Evolutionary conservation across 495 filamentous ascomycete species (phyloP).

Genomic region (Aspergillus sparsus): DNA sequence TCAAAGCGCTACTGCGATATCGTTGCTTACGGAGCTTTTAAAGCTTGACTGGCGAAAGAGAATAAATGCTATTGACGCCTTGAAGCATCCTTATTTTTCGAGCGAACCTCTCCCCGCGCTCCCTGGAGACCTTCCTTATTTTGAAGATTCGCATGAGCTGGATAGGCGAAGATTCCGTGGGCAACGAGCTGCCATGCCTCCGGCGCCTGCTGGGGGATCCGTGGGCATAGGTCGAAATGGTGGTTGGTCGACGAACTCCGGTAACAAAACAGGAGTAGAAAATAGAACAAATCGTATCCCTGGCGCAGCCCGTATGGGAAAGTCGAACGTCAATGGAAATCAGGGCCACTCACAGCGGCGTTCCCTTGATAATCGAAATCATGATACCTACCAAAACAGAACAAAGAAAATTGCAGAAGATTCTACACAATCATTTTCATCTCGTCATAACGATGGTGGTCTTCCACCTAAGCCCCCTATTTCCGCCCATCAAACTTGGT

Average conservation of each 20-base stretch:
- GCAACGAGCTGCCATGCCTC: conserved; percentile 75
- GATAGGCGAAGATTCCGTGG: conserved; percentile 86
- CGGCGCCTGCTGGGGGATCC: conserved; percentile 84
- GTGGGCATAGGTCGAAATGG: conserved; percentile 74
- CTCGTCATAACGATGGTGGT: conserved; percentile 35
- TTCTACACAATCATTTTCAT: conserved; percentile 25
- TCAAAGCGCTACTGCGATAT: conserved; percentile 64
- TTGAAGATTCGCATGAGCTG: conserved; percentile 93
- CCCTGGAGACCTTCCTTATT: conserved; percentile 80
- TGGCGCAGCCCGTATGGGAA: conserved; percentile 30
- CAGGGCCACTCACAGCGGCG: conserved; percentile 30
- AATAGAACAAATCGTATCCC: conserved; percentile 40
- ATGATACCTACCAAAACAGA: conserved; percentile 16
- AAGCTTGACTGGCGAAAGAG: conserved; percentile 84
- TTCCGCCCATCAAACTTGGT: conserved; percentile 35
- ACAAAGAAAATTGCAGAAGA: conserved; percentile 23
- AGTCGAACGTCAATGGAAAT: conserved; percentile 27
- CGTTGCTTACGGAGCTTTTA: conserved; percentile 78
- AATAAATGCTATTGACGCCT: conserved; percentile 91
- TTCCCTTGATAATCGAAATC: conserved; percentile 24
- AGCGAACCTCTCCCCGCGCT: conserved; percentile 73
- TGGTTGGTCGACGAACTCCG: conserved; percentile 50
- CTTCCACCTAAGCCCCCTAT: conserved; percentile 45
- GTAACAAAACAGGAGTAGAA: conserved; percentile 32
- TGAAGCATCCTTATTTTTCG: conserved; percentile 90